phyloP scores from a whole-genome alignment of 1,139 yeast species.

The Candida sanyaensis region DNA sequence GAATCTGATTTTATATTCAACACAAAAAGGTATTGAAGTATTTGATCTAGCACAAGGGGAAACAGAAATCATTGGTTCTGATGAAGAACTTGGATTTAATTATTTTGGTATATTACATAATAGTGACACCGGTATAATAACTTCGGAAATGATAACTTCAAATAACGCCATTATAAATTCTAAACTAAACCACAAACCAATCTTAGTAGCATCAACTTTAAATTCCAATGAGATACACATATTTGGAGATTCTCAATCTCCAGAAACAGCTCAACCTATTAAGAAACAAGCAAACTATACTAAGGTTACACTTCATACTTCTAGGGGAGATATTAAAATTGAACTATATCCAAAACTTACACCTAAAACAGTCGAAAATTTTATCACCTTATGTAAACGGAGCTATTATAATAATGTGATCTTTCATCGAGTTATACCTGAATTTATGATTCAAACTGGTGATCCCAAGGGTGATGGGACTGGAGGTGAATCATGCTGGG shows the following conservation, averaged over 20 bases:
- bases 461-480: conserved; percentile 43
- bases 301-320: conserved; percentile 40
- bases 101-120: neutral
- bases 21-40: neutral
- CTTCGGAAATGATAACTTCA: conserved; percentile 37
- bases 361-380: conserved; percentile 49
- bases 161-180: conserved; percentile 36
- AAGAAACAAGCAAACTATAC: conserved; percentile 1
- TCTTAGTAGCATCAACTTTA: conserved; percentile 33
- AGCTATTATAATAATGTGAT: conserved; percentile 71
- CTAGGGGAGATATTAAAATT: conserved; percentile 46
- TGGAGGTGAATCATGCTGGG: conserved; percentile 40
- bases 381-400: conserved; percentile 32
- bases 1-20: conserved; percentile 10
- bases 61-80: neutral
- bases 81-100: neutral
- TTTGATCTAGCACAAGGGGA: neutral
- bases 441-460: conserved; percentile 46
- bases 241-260: conserved; percentile 22
- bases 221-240: conserved; percentile 24
- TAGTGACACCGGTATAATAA: neutral
- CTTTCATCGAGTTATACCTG: conserved; percentile 43
- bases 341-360: conserved; percentile 35
- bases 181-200: conserved; percentile 30
- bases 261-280: neutral